Evolutionary conservation across 1,284 basidiomycete genomes (phyloP).

Genomic region (Irpex sp.): DNA sequence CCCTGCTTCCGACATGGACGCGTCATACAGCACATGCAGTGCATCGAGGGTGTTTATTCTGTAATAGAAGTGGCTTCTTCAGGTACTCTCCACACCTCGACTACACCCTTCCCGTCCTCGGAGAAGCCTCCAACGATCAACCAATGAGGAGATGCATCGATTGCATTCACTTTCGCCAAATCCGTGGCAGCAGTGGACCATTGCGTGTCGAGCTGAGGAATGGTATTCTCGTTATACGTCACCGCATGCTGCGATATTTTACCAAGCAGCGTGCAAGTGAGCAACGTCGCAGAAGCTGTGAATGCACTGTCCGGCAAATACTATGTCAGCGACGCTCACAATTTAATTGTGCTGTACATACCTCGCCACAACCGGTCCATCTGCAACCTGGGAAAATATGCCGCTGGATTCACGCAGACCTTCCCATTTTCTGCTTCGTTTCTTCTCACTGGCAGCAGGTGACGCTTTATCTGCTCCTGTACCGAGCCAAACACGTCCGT

Average conservation of each 20-base stretch:
- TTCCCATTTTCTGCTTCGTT: conserved; percentile 65
- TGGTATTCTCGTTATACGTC: conserved; percentile 26
- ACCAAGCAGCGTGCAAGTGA: conserved; percentile 60
- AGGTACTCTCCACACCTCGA: conserved; percentile 50
- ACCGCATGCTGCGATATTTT: conserved; percentile 46
- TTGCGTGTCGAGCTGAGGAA: conserved; percentile 31
- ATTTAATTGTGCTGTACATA: conserved; percentile 28
- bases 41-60: too few species aligned
- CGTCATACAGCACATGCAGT: too few species aligned
- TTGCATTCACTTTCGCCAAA: conserved; percentile 59
- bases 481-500: conserved; percentile 69
- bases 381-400: conserved; percentile 48
- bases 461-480: conserved; percentile 57
- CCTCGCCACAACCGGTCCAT: conserved; percentile 70
- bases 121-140: conserved; percentile 59
- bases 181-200: conserved; percentile 42
- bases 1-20: too few species aligned
- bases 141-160: conserved; percentile 40
- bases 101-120: conserved; percentile 51
- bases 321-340: conserved; percentile 3
- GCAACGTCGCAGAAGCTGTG: conserved; percentile 36
- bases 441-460: conserved; percentile 27
- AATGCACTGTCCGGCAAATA: conserved; percentile 43
- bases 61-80: neutral
- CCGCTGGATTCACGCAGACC: conserved; percentile 52